Evolutionary conservation across 257 asterid genomes (phyloP).

Genomic region (Solanum gandarillasii): DNA sequence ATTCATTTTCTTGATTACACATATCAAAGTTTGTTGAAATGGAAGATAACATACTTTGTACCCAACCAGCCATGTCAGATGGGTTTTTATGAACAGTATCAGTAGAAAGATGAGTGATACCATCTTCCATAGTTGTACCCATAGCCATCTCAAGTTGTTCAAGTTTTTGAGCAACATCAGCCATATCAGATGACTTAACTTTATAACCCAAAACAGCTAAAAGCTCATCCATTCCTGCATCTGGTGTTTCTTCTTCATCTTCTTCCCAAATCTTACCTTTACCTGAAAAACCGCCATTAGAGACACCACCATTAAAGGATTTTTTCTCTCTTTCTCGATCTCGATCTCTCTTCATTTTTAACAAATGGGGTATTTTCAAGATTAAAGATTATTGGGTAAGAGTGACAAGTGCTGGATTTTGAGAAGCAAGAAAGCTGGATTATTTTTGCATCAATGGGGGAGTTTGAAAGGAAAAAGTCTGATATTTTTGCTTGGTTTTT

Average conservation of each 20-base stretch:
- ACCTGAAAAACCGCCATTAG: neutral
- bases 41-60: slow-evolving; percentile 39
- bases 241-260: slow-evolving; percentile 33
- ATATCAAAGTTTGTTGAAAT: slow-evolving; percentile 1
- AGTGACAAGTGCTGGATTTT: neutral
- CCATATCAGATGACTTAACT: slow-evolving; percentile 73
- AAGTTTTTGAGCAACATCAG: slow-evolving; percentile 66
- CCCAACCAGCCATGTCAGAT: slow-evolving; percentile 73
- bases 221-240: slow-evolving; percentile 73
- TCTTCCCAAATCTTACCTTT: slow-evolving; percentile 40
- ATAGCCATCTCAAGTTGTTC: slow-evolving; percentile 72
- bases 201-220: slow-evolving; percentile 73
- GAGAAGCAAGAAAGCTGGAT: slow-evolving; percentile 38
- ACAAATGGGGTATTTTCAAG: neutral
- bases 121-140: slow-evolving; percentile 48
- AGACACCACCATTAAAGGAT: neutral
- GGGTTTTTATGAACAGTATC: slow-evolving; percentile 66
- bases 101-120: slow-evolving; percentile 26
- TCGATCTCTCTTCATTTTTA: slow-evolving; percentile 62
- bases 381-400: neutral
- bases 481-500: slow-evolving; percentile 36
- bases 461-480: slow-evolving; percentile 8
- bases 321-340: slow-evolving; percentile 29
- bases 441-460: slow-evolving; percentile 34
- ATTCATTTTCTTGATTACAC: neutral